Evolutionary conservation across 1,284 basidiomycete species (phyloP).

Genomic region (Violaceomyces palustris): DNA sequence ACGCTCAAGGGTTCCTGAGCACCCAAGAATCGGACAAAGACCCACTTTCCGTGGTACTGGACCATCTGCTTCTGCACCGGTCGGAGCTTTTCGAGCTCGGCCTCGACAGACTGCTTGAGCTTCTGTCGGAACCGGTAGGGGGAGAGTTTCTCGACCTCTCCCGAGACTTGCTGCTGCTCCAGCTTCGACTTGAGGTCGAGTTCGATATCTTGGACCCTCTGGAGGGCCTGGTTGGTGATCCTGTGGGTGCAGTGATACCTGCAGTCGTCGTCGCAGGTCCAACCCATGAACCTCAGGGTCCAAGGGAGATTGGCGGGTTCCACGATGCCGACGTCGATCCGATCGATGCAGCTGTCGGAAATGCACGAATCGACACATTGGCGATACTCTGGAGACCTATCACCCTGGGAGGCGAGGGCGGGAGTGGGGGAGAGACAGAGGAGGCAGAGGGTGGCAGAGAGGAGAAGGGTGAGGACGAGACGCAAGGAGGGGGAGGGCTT

Average conservation of each 20-base stretch:
- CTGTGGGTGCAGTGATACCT: constrained; percentile 81
- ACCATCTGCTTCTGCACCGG: constrained; percentile 49
- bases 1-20: constrained; percentile 88
- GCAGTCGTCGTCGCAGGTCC: constrained; percentile 82
- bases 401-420: constrained; percentile 40
- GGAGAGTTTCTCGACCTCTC: constrained; percentile 5
- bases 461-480: neutral
- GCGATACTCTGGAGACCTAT: constrained; percentile 42
- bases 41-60: constrained; percentile 75
- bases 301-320: constrained; percentile 56
- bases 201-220: constrained; percentile 30
- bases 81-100: constrained; percentile 22
- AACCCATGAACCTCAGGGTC: constrained; percentile 57
- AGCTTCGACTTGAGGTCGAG: no score
- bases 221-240: constrained; percentile 65
- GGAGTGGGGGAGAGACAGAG: neutral
- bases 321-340: constrained; percentile 44
- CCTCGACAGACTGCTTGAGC: constrained; percentile 17
- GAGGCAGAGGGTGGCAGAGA: neutral
- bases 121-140: no score
- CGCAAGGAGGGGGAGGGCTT: neutral
- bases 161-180: constrained; percentile 16
- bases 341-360: constrained; percentile 34
- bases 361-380: constrained; percentile 43
- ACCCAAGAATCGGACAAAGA: constrained; percentile 61